Evolutionary conservation across 495 filamentous ascomycete species (phyloP).

Genomic region (Immersiella caudata): DNA sequence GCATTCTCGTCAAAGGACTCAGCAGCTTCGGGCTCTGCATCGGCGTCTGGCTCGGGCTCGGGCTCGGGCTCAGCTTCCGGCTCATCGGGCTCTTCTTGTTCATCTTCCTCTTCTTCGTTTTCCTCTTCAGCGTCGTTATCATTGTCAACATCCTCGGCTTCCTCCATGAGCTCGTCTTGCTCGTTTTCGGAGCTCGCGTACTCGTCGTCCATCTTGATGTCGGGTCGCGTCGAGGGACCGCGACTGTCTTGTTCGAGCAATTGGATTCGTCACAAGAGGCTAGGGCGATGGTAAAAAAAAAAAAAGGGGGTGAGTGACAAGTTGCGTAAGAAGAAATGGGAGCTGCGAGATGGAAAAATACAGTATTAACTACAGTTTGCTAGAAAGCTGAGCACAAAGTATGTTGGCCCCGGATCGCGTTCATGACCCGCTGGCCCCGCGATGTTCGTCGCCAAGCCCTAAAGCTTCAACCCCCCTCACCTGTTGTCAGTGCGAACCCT

Average conservation of each 20-base stretch:
- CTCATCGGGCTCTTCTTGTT: constrained; percentile 61
- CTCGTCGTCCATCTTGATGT: constrained; percentile 44
- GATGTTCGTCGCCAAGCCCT: background rate
- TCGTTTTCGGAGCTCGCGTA: constrained; percentile 63
- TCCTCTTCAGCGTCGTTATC: constrained; percentile 61
- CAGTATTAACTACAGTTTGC: background rate
- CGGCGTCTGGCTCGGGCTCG: constrained; percentile 25
- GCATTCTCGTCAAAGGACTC: constrained; percentile 33
- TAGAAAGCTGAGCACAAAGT: background rate
- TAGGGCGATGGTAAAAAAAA: background rate
- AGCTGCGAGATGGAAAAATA: background rate
- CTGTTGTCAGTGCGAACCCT: background rate
- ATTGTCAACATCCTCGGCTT: constrained; percentile 63
- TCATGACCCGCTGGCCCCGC: background rate
- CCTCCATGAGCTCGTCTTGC: constrained; percentile 64
- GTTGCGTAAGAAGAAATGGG: background rate
- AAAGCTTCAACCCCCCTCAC: background rate
- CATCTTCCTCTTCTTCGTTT: constrained; percentile 56
- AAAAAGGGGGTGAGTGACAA: background rate
- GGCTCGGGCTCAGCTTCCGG: constrained; percentile 35
- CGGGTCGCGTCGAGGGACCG: background rate
- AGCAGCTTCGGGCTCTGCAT: constrained; percentile 54
- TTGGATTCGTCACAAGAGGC: background rate
- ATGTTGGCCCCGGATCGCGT: background rate
- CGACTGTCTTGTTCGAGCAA: background rate